phyloP scores from a whole-genome alignment of 2,329 filamentous ascomycete species.

The Cercospora canescens region DNA sequence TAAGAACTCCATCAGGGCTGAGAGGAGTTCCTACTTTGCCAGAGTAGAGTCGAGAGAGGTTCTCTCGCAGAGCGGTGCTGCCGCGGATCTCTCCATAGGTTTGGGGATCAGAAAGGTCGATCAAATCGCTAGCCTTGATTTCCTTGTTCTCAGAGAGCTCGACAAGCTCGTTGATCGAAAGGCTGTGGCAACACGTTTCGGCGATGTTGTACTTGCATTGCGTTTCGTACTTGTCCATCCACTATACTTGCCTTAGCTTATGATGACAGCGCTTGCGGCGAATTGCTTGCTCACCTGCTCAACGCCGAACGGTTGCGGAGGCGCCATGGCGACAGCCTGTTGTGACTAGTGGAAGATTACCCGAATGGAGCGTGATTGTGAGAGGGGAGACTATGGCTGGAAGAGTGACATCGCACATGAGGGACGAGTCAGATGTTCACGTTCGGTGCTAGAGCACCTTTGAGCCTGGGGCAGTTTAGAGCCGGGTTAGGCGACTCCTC shows the following conservation, averaged over 20 bases:
- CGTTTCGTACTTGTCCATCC: conserved; percentile 58
- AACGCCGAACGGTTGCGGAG: conserved; percentile 60
- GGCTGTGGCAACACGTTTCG: conserved; percentile 74
- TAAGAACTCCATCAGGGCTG: conserved; percentile 65
- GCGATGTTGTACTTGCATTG: conserved; percentile 67
- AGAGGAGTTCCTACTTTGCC: conserved; percentile 51
- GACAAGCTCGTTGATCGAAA: conserved; percentile 69
- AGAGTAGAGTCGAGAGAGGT: conserved; percentile 66
- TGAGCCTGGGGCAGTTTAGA: neutral
- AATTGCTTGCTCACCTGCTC: conserved; percentile 61
- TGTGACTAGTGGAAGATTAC: neutral
- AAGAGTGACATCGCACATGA: neutral
- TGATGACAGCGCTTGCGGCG: neutral
- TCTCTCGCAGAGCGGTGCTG: conserved; percentile 61
- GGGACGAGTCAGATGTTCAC: neutral
- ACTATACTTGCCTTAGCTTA: conserved; percentile 40
- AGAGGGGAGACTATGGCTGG: neutral
- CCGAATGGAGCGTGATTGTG: neutral
- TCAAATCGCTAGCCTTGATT: conserved; percentile 43
- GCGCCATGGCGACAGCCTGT: conserved; percentile 23
- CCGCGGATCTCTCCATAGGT: conserved; percentile 75
- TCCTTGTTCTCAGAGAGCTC: conserved; percentile 58
- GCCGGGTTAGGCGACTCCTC: neutral
- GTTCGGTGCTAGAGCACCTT: neutral
- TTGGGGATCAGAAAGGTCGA: conserved; percentile 58